Conservation (phyloP, 768 basidiomycete genomes). For the Mycena sanguinolenta region DNA sequence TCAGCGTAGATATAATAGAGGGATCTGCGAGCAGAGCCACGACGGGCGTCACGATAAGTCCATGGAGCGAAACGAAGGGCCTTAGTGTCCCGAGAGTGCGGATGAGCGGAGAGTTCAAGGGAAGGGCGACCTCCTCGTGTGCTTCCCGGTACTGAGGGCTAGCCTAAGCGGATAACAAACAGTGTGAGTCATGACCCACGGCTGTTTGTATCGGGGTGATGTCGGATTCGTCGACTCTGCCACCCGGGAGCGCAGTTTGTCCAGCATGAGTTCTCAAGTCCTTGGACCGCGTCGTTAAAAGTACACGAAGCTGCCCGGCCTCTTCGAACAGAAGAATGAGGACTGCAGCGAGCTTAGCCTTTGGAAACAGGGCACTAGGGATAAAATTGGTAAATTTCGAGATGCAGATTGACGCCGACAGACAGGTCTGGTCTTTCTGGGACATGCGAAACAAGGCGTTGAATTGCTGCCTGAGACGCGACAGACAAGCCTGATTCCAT, state of each 20-base stretch:
- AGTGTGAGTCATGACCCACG: slow-evolving; percentile 59
- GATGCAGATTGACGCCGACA: slow-evolving; percentile 49
- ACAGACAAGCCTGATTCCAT: slow-evolving; percentile 9
- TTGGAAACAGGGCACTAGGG: slow-evolving; percentile 48
- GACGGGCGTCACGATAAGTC: slow-evolving; percentile 83
- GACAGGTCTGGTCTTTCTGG: slow-evolving; percentile 64
- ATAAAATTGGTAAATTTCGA: slow-evolving; percentile 33
- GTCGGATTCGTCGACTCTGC: slow-evolving; percentile 80
- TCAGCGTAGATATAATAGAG: slow-evolving; percentile 63
- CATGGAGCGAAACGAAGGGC: slow-evolving; percentile 77
- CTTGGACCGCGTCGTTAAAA: slow-evolving; percentile 90
- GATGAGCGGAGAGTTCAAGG: slow-evolving; percentile 67
- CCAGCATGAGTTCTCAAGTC: slow-evolving; percentile 80
- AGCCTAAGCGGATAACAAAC: slow-evolving; percentile 2
- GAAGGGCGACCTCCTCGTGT: slow-evolving; percentile 84
- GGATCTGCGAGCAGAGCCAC: slow-evolving; percentile 75
- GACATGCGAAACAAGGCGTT: slow-evolving; percentile 32
- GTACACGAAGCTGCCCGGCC: slow-evolving; percentile 75
- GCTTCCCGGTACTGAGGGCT: slow-evolving; percentile 81
- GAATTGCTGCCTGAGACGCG: slow-evolving; percentile 8
- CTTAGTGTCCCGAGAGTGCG: slow-evolving; percentile 72
- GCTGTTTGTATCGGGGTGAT: slow-evolving; percentile 76
- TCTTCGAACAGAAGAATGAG: slow-evolving; percentile 84
- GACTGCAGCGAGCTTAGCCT: slow-evolving; percentile 76
- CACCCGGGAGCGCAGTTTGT: slow-evolving; percentile 88